Evolutionary conservation across 2,329 filamentous ascomycete genomes (phyloP).

Genomic region (Gremmenia infestans): DNA sequence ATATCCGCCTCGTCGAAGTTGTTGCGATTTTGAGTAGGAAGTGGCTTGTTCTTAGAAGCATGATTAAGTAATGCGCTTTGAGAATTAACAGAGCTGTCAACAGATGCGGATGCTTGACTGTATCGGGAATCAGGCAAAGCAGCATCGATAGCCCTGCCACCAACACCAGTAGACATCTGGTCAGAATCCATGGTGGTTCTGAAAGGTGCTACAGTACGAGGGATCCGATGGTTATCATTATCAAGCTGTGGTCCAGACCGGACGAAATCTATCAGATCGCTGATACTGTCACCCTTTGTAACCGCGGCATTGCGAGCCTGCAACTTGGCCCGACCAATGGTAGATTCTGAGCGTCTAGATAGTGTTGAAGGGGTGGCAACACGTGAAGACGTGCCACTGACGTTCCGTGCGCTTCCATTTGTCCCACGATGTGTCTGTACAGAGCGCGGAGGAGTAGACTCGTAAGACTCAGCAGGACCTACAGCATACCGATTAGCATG

Average conservation of each 20-base stretch:
- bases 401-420: slow-evolving; percentile 26
- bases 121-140: slow-evolving; percentile 49
- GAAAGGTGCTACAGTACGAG: slow-evolving; percentile 79
- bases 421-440: slow-evolving; percentile 30
- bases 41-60: slow-evolving; percentile 32
- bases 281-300: slow-evolving; percentile 60
- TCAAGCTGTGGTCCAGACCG: slow-evolving; percentile 64
- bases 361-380: slow-evolving; percentile 12
- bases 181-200: slow-evolving; percentile 82
- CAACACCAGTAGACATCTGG: slow-evolving; percentile 54
- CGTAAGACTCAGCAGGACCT: slow-evolving; percentile 52
- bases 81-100: slow-evolving; percentile 55
- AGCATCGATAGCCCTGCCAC: slow-evolving; percentile 53
- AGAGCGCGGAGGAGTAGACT: slow-evolving; percentile 23
- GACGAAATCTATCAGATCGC: slow-evolving; percentile 93
- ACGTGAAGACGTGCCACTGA: slow-evolving; percentile 18
- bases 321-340: slow-evolving; percentile 47
- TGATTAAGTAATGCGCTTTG: slow-evolving; percentile 60
- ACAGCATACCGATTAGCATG: neutral
- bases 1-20: slow-evolving; percentile 33
- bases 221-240: slow-evolving; percentile 64
- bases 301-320: slow-evolving; percentile 68
- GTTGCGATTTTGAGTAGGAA: slow-evolving; percentile 11
- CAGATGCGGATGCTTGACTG: slow-evolving; percentile 41
- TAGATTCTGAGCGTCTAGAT: slow-evolving; percentile 26